phyloP scores from a whole-genome alignment of 2,329 filamentous ascomycete species.

The Trichophyton equinum region DNA sequence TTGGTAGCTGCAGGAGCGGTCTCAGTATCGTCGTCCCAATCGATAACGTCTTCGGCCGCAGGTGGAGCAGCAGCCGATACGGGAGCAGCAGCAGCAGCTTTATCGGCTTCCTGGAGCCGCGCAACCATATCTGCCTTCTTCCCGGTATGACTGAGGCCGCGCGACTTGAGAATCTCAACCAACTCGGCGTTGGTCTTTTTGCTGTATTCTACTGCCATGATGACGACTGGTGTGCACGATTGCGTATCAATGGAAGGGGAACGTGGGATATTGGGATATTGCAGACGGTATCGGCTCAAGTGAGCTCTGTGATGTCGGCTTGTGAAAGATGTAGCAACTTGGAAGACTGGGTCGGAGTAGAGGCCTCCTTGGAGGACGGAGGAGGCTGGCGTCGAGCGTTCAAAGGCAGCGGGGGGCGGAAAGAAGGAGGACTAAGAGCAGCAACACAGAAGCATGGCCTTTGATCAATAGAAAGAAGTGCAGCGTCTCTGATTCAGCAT shows the following conservation, averaged over 20 bases:
- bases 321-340: too few species aligned
- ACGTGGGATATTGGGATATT: neutral
- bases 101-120: conserved; percentile 35
- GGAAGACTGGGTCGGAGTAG: neutral
- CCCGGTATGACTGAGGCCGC: conserved; percentile 36
- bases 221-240: conserved; percentile 1
- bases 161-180: conserved; percentile 38
- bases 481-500: neutral
- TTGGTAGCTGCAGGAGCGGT: conserved; percentile 26
- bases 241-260: neutral
- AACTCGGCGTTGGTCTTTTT: conserved; percentile 41
- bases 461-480: neutral
- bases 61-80: conserved; percentile 6
- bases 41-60: conserved; percentile 31
- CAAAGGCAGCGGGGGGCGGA: neutral
- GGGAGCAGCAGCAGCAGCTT: conserved; percentile 25
- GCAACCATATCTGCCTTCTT: conserved; percentile 40
- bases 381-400: neutral
- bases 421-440: neutral
- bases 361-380: neutral
- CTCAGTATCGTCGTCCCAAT: conserved; percentile 32
- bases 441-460: neutral
- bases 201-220: conserved; percentile 35
- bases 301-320: neutral
- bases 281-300: neutral